phyloP scores from a whole-genome alignment of 768 basidiomycete species.

The Neoboletus brunneissimus region DNA sequence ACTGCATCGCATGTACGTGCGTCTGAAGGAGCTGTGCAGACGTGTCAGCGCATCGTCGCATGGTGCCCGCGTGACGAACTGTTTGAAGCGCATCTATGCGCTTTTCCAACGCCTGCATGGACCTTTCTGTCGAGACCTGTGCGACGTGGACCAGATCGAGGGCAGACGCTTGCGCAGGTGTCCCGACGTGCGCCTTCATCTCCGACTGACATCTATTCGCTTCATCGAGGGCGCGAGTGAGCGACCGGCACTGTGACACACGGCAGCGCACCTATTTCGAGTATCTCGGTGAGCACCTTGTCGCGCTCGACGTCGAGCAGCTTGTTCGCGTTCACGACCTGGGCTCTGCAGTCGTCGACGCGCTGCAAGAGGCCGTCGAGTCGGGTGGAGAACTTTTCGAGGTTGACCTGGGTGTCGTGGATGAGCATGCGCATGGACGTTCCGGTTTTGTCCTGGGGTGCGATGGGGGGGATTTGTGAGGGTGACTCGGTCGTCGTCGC shows the following conservation, averaged over 20 bases:
- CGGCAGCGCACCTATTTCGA: constrained; percentile 7
- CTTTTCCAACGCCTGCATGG: constrained; percentile 48
- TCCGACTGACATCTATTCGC: constrained; percentile 64
- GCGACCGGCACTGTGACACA: neutral
- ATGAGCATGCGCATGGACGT: constrained; percentile 71
- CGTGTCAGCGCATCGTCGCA: constrained; percentile 15
- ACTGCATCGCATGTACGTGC: constrained; percentile 55
- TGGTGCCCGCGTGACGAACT: constrained; percentile 31
- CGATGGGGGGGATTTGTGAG: constrained; percentile 34
- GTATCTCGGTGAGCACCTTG: constrained; percentile 49
- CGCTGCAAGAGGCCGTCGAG: constrained; percentile 50
- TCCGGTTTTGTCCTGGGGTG: constrained; percentile 60
- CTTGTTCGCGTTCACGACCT: constrained; percentile 51
- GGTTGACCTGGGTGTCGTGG: constrained; percentile 68
- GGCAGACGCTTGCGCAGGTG: constrained; percentile 47
- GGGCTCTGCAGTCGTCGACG: constrained; percentile 51
- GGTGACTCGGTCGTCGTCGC: constrained; percentile 23
- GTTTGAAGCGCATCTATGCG: constrained; percentile 54
- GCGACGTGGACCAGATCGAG: constrained; percentile 41
- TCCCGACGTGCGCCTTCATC: constrained; percentile 55
- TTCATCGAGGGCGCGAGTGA: constrained; percentile 28
- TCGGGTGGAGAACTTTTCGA: constrained; percentile 62
- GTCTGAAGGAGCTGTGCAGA: constrained; percentile 45
- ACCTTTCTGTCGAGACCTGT: constrained; percentile 38
- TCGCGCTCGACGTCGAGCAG: constrained; percentile 63